Conservation (phyloP, 257 asterid genomes). For the Verbena officinalis region DNA sequence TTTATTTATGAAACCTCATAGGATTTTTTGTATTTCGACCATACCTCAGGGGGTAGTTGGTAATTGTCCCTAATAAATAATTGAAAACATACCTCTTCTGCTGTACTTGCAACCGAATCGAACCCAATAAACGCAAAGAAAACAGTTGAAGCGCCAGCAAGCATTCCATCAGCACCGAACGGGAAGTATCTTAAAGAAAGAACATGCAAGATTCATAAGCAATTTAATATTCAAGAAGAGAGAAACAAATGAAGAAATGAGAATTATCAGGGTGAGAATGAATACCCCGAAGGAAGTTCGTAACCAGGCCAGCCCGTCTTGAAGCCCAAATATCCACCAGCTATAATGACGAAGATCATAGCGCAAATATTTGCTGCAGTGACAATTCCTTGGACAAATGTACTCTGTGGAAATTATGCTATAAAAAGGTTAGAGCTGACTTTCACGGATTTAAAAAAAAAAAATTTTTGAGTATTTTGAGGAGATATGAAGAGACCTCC, state of each 20-base stretch:
- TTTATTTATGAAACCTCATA: too few relatives aligned
- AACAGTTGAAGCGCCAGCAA: conserved; percentile 98
- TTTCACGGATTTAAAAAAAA: background rate
- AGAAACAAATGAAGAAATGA: conserved; percentile 8
- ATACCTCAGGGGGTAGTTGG: too few relatives aligned
- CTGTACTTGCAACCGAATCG: conserved; percentile 98
- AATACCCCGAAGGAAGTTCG: conserved; percentile 81
- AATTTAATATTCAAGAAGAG: conserved; percentile 1
- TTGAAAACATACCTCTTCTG: conserved; percentile 87
- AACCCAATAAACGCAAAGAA: conserved; percentile 94
- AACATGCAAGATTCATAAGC: conserved; percentile 12
- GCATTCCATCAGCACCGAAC: conserved; percentile 92
- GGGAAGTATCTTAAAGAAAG: conserved; percentile 60
- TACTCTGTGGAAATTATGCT: conserved; percentile 60
- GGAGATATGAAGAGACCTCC: conserved; percentile 58
- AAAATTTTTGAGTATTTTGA: conserved; percentile 3
- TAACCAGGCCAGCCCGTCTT: conserved; percentile 99
- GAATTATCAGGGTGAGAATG: conserved; percentile 9
- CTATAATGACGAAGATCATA: conserved; percentile 86
- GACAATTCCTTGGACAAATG: conserved; percentile 87
- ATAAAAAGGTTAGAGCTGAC: conserved; percentile 13
- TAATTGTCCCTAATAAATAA: too few relatives aligned
- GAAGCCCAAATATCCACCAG: conserved; percentile 95
- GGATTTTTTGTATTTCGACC: too few relatives aligned
- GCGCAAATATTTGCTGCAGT: conserved; percentile 86